Evolutionary conservation across 169 alveolate genomes (phyloP), one percentile per base, ranked within the genome.

Genomic region (Eimeria praecox): DNA sequence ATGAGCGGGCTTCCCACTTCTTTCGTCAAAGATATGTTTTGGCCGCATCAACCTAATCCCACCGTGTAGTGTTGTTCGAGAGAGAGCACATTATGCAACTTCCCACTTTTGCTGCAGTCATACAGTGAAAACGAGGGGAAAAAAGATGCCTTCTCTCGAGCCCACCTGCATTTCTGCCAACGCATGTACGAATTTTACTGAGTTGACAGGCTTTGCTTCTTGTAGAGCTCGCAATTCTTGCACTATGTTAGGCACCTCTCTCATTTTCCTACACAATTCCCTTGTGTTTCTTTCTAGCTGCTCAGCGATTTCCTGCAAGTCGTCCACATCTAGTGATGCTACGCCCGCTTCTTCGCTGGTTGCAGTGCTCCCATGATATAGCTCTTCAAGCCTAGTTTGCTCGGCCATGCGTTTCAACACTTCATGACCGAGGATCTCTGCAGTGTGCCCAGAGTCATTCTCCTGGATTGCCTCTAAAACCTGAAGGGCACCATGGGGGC

Each of bases 151-250:
- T 40, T 44, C 20, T 12, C 8, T 35, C 22, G 56, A 30, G 30
- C 87, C 30, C 89, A 94, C 96, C 94, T 94, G 96, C 96, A 94
- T 94, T 30, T 94, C 96, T 46, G 93, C 94, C 90, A 94, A 73
- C 18, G 90, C 90, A 35, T 82, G 94, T 5, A 85, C 78, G 52
- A 94, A 90, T 56, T 85, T 94, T 94, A 83, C 88, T 4, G 89
- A 69, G 62, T 82, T 94, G 64, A 71, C 80, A 10, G 93, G 94
- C 27, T 83, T 83, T 54, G 77, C 80, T 59, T 94, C 96, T 64
- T 94, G 96, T 22, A 94, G 71, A 4, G 69, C 66, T n/a, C 96
- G 87, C 42, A 94, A 69, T 18, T 82, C 96, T 66, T 83, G 96
- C 33, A 94, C 96, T 62, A 94, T 49, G 71, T 94, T 71, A 10